Evolutionary conservation across 2,329 filamentous ascomycete species (phyloP).

Genomic region (Didymella pinodella): DNA sequence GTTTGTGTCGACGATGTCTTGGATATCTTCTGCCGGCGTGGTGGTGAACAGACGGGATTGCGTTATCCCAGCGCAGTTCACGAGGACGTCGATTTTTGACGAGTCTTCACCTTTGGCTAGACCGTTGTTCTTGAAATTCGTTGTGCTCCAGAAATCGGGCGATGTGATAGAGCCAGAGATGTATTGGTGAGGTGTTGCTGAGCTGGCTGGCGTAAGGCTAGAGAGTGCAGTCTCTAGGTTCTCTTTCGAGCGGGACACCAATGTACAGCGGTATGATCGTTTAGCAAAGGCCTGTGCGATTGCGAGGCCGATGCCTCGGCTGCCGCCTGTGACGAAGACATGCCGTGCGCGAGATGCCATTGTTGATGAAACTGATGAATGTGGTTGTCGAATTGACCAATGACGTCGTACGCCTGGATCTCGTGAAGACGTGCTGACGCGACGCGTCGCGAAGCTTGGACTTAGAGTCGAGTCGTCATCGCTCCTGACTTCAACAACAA

Average conservation of each 20-base stretch:
- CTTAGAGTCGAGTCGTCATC: conserved; percentile 15
- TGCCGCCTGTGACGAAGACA: conserved; percentile 50
- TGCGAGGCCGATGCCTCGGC: conserved; percentile 50
- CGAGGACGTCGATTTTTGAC: conserved; percentile 60
- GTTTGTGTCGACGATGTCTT: conserved; percentile 72
- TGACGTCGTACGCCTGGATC: conserved; percentile 33
- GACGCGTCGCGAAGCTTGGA: conserved; percentile 19
- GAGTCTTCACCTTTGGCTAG: conserved; percentile 6
- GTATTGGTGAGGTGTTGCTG: conserved; percentile 30
- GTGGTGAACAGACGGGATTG: conserved; percentile 70
- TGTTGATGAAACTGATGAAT: not conserved
- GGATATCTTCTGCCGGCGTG: conserved; percentile 60
- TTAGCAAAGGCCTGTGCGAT: conserved; percentile 47
- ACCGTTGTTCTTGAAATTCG: conserved; percentile 13
- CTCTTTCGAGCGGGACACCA: conserved; percentile 42
- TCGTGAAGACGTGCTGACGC: conserved; percentile 38
- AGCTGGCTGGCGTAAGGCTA: conserved; percentile 24
- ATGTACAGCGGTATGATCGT: conserved; percentile 40
- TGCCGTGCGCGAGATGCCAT: conserved; percentile 29
- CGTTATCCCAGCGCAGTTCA: conserved; percentile 81
- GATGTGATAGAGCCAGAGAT: conserved; percentile 40
- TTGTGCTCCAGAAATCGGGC: conserved; percentile 37
- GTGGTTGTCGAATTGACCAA: conserved; percentile 28
- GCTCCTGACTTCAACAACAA: conserved; percentile 4
- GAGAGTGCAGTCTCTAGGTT: conserved; percentile 36